These are phyloP conservation scores for Phytophthora vignae DNA, from an alignment of 352 stramenopile genomes.

Conservation along the genomic window DNA sequence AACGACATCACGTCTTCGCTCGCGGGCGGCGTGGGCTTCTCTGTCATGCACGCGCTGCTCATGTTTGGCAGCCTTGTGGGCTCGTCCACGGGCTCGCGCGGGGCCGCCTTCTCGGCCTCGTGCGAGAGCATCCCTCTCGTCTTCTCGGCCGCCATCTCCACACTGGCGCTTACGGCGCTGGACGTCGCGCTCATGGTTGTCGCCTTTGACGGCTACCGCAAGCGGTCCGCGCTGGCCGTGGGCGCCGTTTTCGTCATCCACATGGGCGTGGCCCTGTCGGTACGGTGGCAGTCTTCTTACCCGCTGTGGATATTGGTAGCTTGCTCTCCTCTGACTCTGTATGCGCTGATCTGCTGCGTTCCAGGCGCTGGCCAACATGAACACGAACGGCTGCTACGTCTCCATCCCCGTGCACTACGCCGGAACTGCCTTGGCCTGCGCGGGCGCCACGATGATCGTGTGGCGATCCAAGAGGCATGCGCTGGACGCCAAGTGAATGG, in stretches of 20 bases:
- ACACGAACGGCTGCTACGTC: slow-evolving; percentile 78
- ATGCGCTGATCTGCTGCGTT: slow-evolving; percentile 10
- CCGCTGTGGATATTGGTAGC: background rate
- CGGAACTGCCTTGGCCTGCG: slow-evolving; percentile 57
- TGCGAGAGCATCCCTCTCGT: slow-evolving; percentile 80
- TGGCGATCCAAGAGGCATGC: slow-evolving; percentile 51
- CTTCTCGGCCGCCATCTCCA: slow-evolving; percentile 72
- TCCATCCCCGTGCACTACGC: slow-evolving; percentile 83
- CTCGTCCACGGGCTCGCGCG: slow-evolving; percentile 69
- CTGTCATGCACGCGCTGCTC: slow-evolving; percentile 85
- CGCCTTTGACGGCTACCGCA: slow-evolving; percentile 85
- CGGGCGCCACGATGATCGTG: slow-evolving; percentile 52
- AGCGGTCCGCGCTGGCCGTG: slow-evolving; percentile 55
- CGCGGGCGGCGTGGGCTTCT: slow-evolving; percentile 81
- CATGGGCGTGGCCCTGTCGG: slow-evolving; percentile 78
- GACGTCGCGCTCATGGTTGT: slow-evolving; percentile 87
- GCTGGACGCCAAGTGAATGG: slow-evolving; percentile 36
- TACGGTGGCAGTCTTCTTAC: slow-evolving; percentile 29
- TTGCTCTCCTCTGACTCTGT: background rate
- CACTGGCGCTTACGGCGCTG: slow-evolving; percentile 76
- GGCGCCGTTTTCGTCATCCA: slow-evolving; percentile 73
- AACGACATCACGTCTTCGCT: slow-evolving; percentile 88
- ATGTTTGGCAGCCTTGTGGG: slow-evolving; percentile 86
- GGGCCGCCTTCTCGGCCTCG: slow-evolving; percentile 76
- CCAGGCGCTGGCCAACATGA: slow-evolving; percentile 77